Base-by-base conservation (phyloP, 2,329 filamentous ascomycete species). In the Ceratocystis albifundus region DNA sequence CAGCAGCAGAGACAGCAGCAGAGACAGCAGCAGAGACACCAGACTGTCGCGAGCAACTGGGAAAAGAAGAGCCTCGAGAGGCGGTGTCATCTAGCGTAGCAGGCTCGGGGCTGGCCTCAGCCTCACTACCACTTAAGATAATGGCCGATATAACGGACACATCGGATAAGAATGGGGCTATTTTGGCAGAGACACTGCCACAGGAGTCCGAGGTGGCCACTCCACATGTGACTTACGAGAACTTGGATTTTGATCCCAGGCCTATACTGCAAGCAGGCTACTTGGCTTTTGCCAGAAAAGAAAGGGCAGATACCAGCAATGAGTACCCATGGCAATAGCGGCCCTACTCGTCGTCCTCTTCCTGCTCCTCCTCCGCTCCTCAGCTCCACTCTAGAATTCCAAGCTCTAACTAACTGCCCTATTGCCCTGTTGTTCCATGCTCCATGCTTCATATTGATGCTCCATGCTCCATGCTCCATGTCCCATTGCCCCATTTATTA, bases 241-340 rank as follows among this genome's bases (percentile, higher is more conserved):
- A 77, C 62, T 71, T 78, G 32, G 77, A 76, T 0, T 78, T 79
- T 66, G 75, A 78, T 59, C 76, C 77, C 20, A 71, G 74, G 20
- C 70, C 71, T 7, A 70, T 79, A 59, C 73, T 77, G 41, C 73
- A 74, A 36, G 69, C 66, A 5, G 77, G 77, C 5, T 79, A 79
- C 61, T 71, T 79, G 64, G 69, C 70, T 61, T 57, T 68, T 36
- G 65, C 70, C 55, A 66, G 70, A 57, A 7, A 12, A 45, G 22
- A 44, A 15, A 45, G 28, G 4, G 36, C 36, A 41, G 15, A 41
- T 12, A 41, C 12, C 36, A 41, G 36, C 36, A 12, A 41, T 41
- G 10, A 41, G 36, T 41, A 15, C 36, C 36, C 10, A 4, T 41
- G 36, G 36, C 36, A 41, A 41, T 41, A 41, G 36, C 36, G 36